A percentile compares a stretch with the other conserved stretches of the same genome.
Evolutionary conservation across 1,284 basidiomycete genomes (phyloP).

Genomic region (Pascua sp.): DNA sequence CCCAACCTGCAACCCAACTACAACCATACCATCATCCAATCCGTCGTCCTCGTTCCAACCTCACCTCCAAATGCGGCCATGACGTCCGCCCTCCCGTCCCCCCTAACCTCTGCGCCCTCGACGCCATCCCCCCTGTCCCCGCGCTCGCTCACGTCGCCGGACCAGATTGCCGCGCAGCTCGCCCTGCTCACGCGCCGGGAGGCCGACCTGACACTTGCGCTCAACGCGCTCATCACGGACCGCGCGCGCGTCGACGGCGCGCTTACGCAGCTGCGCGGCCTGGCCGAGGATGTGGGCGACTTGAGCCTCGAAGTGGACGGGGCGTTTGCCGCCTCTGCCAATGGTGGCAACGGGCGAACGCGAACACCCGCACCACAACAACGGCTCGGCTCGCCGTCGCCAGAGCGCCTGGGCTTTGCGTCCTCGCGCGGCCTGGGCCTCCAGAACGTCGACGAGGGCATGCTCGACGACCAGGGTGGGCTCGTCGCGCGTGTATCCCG

Average conservation of each 20-base stretch:
- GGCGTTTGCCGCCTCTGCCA: background rate
- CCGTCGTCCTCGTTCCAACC: too few species aligned
- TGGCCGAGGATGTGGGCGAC: constrained; percentile 63
- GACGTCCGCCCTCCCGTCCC: constrained; percentile 1
- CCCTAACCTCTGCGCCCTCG: constrained; percentile 9
- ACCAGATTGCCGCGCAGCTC: constrained; percentile 45
- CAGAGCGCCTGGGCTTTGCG: background rate
- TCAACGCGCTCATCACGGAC: constrained; percentile 67
- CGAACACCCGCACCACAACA: background rate
- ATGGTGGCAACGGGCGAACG: background rate
- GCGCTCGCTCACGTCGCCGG: constrained; percentile 34
- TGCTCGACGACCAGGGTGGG: constrained; percentile 30
- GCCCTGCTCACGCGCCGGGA: constrained; percentile 70
- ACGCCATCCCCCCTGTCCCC: constrained; percentile 29
- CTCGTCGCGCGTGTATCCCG: constrained; percentile 43
- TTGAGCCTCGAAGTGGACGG: constrained; percentile 62
- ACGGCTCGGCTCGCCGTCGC: background rate
- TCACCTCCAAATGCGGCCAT: too few species aligned
- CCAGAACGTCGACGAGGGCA: constrained; percentile 21
- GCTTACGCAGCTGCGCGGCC: constrained; percentile 60
- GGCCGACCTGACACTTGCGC: constrained; percentile 68
- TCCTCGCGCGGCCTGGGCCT: constrained; percentile 27
- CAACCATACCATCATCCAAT: too few species aligned
- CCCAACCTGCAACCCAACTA: too few species aligned
- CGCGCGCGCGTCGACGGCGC: constrained; percentile 65